A percentile compares a stretch with the other conserved stretches of the same genome.
These are phyloP conservation scores for Tetradesmus lagerheimii DNA, from an alignment of 139 green algal species.

Conservation along the genomic window DNA sequence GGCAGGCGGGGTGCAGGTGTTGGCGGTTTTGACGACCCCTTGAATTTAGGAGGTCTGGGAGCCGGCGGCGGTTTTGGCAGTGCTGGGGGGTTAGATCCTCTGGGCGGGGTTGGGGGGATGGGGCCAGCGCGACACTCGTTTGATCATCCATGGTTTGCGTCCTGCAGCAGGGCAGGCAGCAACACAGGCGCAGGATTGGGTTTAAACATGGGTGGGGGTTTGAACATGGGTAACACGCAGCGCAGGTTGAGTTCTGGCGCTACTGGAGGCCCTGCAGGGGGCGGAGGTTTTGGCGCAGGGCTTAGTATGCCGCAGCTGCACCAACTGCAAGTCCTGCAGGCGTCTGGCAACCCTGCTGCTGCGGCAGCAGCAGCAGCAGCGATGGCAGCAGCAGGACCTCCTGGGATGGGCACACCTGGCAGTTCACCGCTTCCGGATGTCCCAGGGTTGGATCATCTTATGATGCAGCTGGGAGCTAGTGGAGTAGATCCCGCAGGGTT, in stretches of 20 bases:
- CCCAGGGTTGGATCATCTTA: background rate
- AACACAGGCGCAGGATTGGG: background rate
- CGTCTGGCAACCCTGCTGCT: background rate
- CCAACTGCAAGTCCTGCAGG: slow-evolving; percentile 39
- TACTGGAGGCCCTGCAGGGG: background rate
- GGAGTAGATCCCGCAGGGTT: background rate
- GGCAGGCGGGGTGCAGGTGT: background rate
- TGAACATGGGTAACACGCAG: background rate
- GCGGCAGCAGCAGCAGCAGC: background rate
- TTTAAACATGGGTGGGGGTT: background rate
- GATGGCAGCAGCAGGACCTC: background rate
- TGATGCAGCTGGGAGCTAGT: slow-evolving; percentile 20
- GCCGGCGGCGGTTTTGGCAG: background rate
- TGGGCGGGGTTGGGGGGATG: background rate
- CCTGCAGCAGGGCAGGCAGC: background rate
- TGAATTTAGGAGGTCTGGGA: background rate
- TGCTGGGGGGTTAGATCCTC: background rate
- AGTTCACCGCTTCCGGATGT: background rate
- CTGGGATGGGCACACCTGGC: background rate
- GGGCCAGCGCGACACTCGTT: slow-evolving; percentile 22
- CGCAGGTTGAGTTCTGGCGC: background rate
- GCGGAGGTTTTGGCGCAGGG: background rate
- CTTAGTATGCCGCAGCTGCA: slow-evolving; percentile 20
- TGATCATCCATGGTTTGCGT: slow-evolving; percentile 35
- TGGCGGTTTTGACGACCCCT: slow-evolving; percentile 13